phyloP scores from a whole-genome alignment of 805 yeast species.

The Candida dendrica region DNA sequence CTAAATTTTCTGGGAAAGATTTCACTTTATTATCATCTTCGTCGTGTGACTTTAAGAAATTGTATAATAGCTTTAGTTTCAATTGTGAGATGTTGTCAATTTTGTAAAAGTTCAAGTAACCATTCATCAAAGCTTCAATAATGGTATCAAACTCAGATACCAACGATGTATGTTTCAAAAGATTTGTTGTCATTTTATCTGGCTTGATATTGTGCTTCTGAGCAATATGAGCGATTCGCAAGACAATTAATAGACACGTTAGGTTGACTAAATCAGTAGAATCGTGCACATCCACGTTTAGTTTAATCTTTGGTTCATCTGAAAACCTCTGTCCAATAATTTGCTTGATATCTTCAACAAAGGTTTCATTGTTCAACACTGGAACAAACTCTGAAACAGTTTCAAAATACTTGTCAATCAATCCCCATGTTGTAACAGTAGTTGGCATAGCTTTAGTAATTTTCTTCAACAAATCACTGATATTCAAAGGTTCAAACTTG shows the following conservation, averaged over 20 bases:
- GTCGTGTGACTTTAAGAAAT: conserved; percentile 1
- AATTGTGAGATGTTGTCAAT: conserved; percentile 5
- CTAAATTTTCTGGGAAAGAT: conserved; percentile 1
- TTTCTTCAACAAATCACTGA: conserved; percentile 10
- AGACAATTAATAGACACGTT: conserved; percentile 7
- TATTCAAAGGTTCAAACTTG: conserved; percentile 9
- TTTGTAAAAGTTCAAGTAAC: conserved; percentile 3
- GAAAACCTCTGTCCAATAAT: conserved; percentile 36
- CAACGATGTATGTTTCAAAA: conserved; percentile 7
- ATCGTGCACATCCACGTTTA: conserved; percentile 15
- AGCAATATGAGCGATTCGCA: conserved; percentile 15
- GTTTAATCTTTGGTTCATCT: conserved; percentile 17
- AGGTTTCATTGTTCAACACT: conserved; percentile 46
- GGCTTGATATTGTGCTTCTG: conserved; percentile 7
- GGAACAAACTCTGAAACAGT: conserved; percentile 49
- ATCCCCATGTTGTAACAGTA: conserved; percentile 45
- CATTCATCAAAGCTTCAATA: conserved; percentile 9
- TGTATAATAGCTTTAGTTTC: conserved; percentile 7
- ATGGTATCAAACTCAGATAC: conserved; percentile 13
- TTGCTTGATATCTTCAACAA: conserved; percentile 30
- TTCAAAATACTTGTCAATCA: conserved; percentile 44
- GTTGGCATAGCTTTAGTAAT: conserved; percentile 42
- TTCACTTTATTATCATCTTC: background rate
- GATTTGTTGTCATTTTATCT: conserved; percentile 7
- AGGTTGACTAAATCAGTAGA: conserved; percentile 2